Evolutionary conservation across 495 filamentous ascomycete genomes (phyloP).

Genomic region (Amniculicola lignicola): DNA sequence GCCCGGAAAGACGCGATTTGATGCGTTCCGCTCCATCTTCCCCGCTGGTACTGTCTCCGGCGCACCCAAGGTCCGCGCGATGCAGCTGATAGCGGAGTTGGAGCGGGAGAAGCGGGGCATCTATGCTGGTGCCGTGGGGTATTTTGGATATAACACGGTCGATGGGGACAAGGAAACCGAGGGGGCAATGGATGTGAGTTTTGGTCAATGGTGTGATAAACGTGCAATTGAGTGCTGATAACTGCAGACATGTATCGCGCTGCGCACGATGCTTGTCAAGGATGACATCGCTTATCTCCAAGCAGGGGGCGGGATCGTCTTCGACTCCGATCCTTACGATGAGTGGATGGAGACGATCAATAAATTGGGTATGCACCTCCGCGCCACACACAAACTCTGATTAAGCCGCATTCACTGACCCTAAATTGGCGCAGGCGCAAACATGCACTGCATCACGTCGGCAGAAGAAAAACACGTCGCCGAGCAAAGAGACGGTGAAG

Average conservation of each 20-base stretch:
- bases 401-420: not conserved
- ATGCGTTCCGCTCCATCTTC: conserved; percentile 89
- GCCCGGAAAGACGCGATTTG: conserved; percentile 81
- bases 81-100: conserved; percentile 94
- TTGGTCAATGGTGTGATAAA: not conserved
- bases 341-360: conserved; percentile 98
- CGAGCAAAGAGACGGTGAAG: conserved; percentile 35
- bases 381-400: not conserved
- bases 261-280: conserved; percentile 94
- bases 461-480: conserved; percentile 75
- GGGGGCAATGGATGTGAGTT: conserved; percentile 77
- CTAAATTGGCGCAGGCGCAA: conserved; percentile 29
- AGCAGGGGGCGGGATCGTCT: conserved; percentile 92
- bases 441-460: conserved; percentile 73
- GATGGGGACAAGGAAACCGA: conserved; percentile 46
- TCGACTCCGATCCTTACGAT: conserved; percentile 89
- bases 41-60: conserved; percentile 79
- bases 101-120: conserved; percentile 91
- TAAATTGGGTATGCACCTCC: conserved; percentile 74
- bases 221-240: not conserved
- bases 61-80: conserved; percentile 91
- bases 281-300: conserved; percentile 88
- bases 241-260: conserved; percentile 61
- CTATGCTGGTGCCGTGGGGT: conserved; percentile 96
- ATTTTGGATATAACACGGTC: conserved; percentile 71